Conservation (phyloP, 2,329 filamentous ascomycete genomes). For the Aureobasidium leucospermi region DNA sequence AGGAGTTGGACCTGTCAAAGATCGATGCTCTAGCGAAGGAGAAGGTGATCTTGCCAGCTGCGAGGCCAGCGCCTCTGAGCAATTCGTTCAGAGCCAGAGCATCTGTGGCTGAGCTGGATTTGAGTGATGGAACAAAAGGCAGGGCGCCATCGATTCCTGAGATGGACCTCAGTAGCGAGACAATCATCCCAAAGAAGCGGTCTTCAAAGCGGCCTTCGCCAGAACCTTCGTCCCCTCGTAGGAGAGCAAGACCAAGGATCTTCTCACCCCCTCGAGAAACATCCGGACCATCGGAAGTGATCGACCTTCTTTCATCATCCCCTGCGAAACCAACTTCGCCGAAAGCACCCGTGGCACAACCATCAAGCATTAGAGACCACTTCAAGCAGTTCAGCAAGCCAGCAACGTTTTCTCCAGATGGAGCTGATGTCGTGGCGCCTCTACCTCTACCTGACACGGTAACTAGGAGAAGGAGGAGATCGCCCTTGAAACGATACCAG, state of each 20-base stretch:
- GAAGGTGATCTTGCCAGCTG: background rate
- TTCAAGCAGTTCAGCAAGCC: slow-evolving; percentile 13
- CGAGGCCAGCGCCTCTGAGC: background rate
- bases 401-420: background rate
- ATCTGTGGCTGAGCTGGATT: background rate
- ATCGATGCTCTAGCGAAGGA: background rate
- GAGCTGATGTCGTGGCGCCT: background rate
- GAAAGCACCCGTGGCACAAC: background rate
- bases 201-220: slow-evolving; percentile 16
- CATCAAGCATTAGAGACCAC: background rate
- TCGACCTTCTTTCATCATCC: slow-evolving; percentile 26
- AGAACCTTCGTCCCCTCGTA: slow-evolving; percentile 21
- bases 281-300: slow-evolving; percentile 20
- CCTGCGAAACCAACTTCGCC: slow-evolving; percentile 13
- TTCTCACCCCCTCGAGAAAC: slow-evolving; percentile 22
- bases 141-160: slow-evolving; percentile 3
- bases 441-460: slow-evolving; percentile 26
- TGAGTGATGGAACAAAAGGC: background rate
- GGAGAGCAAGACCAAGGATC: slow-evolving; percentile 17
- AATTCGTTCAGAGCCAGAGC: background rate
- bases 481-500: slow-evolving; percentile 23
- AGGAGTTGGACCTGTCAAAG: slow-evolving; percentile 11
- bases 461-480: slow-evolving; percentile 24
- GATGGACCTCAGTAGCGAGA: slow-evolving; percentile 10
- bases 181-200: background rate